Base-by-base conservation (phyloP, 129 eudicot genomes). In the Solidago caesia region DNA sequence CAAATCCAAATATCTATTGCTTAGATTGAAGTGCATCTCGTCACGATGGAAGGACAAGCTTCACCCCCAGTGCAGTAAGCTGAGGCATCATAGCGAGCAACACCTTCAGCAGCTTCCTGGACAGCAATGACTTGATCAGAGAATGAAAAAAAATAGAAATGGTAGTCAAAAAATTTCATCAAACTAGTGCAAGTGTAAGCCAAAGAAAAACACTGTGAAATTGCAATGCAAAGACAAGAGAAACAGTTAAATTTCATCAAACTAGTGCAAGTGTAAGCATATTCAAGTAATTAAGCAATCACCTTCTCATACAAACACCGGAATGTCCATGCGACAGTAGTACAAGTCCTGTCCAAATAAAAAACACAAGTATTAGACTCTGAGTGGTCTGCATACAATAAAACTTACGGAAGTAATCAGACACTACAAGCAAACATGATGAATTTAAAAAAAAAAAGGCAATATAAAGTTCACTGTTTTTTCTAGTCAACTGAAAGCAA, bases 291-390 rank as follows among this genome's bases (percentile, higher is more conserved):
- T 43, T 26, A 33, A 71, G 51, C 69, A 71, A 76, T 64, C 44
- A 92, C 98, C 98, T 92, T 92, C 78, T 92, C 98, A 81, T 92
- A 92, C 68, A 89, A 92, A 77, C 89, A 83, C 64, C 98, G 88
- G 72, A 92, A 92, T 68, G 98, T 89, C 98, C 98, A 92, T 25
- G 98, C 89, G 25, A 92, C 94, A 73, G 98, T 92, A 14, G 98
- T 92, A 72, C 98, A 92, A 8, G 98, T 92, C 92, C 98, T 92
- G 96, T 80, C 75, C 52, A 80, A 71, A 64, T 0, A 49, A 11
- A 12, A 75, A 66, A 72, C 55, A 65, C 7, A 68, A 44, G 33
- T 39, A 67, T 77, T 12, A 75, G 69, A 47, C 67, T 41, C 45
- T 42, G 46, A 45, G 57, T 67, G 14, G 26, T 77, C 58, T 70